A percentile compares a stretch with the other conserved stretches of the same genome.
Conservation (phyloP, 2,329 filamentous ascomycete species). For the Botrytis medusae region DNA sequence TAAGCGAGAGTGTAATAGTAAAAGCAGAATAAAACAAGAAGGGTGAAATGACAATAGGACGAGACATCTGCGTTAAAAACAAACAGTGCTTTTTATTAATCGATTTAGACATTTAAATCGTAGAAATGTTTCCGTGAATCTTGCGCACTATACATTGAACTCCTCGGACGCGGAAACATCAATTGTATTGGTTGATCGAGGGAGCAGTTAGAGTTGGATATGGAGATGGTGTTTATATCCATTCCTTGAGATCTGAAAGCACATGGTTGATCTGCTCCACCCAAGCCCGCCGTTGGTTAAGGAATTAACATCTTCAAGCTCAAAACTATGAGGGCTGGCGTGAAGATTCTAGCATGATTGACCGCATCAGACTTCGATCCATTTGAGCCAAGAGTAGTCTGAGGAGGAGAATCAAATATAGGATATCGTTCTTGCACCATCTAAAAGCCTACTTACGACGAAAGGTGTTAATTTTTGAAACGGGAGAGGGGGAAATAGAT, state of each 20-base stretch:
- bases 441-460: not conserved
- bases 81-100: not conserved
- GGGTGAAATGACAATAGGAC: not conserved
- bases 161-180: not conserved
- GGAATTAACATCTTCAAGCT: not conserved
- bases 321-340: fast-evolving
- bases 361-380: not conserved
- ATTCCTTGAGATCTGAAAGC: not conserved
- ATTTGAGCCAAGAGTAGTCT: not conserved
- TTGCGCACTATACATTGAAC: not conserved
- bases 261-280: not conserved
- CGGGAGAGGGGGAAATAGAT: not conserved
- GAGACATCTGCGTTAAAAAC: no score
- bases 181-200: not conserved
- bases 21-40: not conserved
- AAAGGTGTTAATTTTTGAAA: no score
- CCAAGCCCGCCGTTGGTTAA: no score
- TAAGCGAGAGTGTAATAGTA: not conserved
- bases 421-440: not conserved
- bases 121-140: not conserved
- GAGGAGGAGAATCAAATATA: not conserved
- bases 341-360: not conserved
- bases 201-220: not conserved
- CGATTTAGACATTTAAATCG: not conserved
- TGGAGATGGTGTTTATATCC: not conserved